Conservation (phyloP, 306 rosid species). For the Nissolia schottii region DNA sequence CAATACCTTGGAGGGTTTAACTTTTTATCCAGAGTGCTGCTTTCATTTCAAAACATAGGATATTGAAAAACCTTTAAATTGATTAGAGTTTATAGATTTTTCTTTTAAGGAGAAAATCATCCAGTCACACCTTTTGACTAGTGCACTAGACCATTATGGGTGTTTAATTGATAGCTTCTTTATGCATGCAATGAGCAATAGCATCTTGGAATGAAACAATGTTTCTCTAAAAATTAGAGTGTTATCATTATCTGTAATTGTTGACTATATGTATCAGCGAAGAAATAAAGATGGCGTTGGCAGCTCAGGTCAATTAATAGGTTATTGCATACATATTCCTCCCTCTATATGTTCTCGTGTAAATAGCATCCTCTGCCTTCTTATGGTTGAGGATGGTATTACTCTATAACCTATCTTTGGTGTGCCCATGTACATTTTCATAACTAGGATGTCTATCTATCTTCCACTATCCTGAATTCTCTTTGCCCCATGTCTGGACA, state of each 20-base stretch:
- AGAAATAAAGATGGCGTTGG: background rate
- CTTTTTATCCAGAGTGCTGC: background rate
- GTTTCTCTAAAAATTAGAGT: background rate
- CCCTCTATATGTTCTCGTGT: background rate
- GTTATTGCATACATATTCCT: background rate
- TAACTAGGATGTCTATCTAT: background rate
- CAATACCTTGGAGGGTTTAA: background rate
- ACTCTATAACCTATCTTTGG: background rate
- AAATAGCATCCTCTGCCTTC: constrained; percentile 5
- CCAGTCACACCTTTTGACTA: background rate
- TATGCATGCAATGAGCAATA: background rate
- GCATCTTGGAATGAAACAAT: background rate
- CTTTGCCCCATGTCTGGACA: background rate
- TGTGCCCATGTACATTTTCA: background rate
- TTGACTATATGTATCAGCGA: background rate
- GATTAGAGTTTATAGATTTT: background rate
- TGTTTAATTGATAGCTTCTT: background rate
- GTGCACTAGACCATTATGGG: constrained; percentile 2
- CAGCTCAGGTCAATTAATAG: background rate
- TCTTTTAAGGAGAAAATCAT: background rate
- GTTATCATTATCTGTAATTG: background rate
- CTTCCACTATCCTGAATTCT: background rate
- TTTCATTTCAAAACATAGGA: background rate
- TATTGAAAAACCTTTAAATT: background rate
- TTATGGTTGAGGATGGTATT: background rate